Conservation (phyloP, 1,284 basidiomycete species). For the Trichosporon sp. region DNA sequence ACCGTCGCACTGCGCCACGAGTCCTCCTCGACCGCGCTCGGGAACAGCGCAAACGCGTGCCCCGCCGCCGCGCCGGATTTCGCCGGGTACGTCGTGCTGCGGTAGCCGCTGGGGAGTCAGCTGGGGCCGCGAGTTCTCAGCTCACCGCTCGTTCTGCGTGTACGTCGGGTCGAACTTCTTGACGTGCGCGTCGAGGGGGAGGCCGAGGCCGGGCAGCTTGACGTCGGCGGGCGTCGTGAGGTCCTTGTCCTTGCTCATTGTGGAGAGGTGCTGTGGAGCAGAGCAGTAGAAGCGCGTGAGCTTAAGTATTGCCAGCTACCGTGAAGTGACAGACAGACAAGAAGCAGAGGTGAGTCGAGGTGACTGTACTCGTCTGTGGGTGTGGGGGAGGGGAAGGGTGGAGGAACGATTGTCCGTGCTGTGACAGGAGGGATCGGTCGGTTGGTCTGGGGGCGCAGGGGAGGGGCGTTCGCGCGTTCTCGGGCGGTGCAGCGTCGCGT, state of each 20-base stretch:
- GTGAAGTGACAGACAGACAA: neutral
- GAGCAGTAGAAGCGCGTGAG: too few relatives aligned
- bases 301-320: neutral
- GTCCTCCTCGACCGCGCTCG: neutral
- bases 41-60: neutral
- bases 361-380: neutral
- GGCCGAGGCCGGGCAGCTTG: neutral
- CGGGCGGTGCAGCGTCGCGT: too few relatives aligned
- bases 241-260: neutral
- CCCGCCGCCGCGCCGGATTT: neutral
- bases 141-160: neutral
- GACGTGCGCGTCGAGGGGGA: neutral
- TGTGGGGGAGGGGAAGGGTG: neutral
- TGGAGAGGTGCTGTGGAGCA: neutral
- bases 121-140: too few relatives aligned
- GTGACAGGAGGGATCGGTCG: too few relatives aligned
- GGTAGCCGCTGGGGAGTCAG: neutral
- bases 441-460: too few relatives aligned
- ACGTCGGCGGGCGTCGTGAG: neutral
- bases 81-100: neutral
- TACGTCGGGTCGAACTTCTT: neutral
- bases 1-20: constrained; percentile 1
- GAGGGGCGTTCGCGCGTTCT: neutral
- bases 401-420: neutral
- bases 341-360: neutral